phyloP scores from a whole-genome alignment of 192 early-diverging fungal genomes.

The Endogone sp. region DNA sequence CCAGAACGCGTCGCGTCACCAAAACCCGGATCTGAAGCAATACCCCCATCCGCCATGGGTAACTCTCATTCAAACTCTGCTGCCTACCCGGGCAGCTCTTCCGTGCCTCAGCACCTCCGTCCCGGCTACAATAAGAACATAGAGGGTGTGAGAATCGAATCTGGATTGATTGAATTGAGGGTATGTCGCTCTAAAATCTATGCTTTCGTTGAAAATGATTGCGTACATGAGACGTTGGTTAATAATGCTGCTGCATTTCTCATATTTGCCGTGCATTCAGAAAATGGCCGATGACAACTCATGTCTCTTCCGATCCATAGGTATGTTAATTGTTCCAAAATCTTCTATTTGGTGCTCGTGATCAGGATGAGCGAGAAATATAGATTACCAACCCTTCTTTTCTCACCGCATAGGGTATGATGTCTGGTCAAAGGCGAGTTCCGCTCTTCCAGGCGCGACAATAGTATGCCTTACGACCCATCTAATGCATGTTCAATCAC shows the following conservation, averaged over 20 bases:
- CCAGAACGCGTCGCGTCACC: not conserved
- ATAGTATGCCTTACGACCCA: not conserved
- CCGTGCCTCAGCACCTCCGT: not conserved
- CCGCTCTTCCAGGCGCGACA: not conserved
- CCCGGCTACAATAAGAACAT: not conserved
- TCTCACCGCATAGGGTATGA: not conserved
- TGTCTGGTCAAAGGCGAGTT: not conserved
- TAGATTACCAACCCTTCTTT: no score
- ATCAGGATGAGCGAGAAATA: no score
- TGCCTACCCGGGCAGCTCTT: not conserved
- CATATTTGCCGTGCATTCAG: not conserved
- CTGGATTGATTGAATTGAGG: not conserved
- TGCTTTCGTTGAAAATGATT: not conserved
- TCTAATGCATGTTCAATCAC: not conserved
- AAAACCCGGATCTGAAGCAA: no score
- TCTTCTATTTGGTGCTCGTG: not conserved
- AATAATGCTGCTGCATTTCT: not conserved
- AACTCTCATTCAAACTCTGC: not conserved
- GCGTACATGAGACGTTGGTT: not conserved
- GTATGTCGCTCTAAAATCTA: not conserved
- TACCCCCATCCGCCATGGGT: not conserved
- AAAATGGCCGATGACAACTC: conserved; percentile 56
- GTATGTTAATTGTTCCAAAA: conserved; percentile 13
- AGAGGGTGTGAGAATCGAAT: not conserved
- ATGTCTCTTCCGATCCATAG: conserved; percentile 67